These are phyloP conservation scores for Heteromeles arbutifolia DNA, from an alignment of 306 rosid species.

Conservation along the genomic window DNA sequence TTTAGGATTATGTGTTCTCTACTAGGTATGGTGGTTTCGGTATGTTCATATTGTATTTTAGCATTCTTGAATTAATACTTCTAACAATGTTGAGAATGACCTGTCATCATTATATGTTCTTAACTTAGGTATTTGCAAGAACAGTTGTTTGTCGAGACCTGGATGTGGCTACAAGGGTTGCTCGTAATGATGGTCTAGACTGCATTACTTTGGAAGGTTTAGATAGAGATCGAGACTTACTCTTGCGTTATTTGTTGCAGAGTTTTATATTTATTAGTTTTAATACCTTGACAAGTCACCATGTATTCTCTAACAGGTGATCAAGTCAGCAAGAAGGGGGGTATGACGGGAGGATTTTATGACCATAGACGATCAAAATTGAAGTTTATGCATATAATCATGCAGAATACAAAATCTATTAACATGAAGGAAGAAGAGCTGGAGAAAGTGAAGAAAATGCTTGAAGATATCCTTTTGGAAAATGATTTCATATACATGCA, in stretches of 20 bases:
- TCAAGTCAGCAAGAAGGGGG: constrained; percentile 99
- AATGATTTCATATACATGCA: background rate
- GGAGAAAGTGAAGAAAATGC: constrained; percentile 51
- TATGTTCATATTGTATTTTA: background rate
- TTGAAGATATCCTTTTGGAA: constrained; percentile 81
- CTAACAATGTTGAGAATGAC: constrained; percentile 2
- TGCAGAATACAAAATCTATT: constrained; percentile 45
- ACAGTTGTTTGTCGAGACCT: constrained; percentile 88
- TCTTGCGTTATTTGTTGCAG: constrained; percentile 10
- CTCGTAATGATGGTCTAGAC: constrained; percentile 80
- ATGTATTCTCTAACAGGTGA: constrained; percentile 55
- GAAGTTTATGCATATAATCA: constrained; percentile 71
- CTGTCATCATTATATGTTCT: constrained; percentile 7
- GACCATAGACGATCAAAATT: constrained; percentile 87
- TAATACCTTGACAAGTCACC: constrained; percentile 24
- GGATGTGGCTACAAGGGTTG: constrained; percentile 92
- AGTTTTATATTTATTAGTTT: background rate
- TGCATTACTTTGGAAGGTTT: constrained; percentile 95
- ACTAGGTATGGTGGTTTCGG: background rate
- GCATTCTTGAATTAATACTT: background rate
- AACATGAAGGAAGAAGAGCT: constrained; percentile 52
- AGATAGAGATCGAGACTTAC: constrained; percentile 10
- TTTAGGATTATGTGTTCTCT: background rate
- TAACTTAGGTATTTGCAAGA: constrained; percentile 79
- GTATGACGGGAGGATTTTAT: constrained; percentile 98